phyloP scores from a whole-genome alignment of 2,329 filamentous ascomycete species.

The Aspergillus sojae region DNA sequence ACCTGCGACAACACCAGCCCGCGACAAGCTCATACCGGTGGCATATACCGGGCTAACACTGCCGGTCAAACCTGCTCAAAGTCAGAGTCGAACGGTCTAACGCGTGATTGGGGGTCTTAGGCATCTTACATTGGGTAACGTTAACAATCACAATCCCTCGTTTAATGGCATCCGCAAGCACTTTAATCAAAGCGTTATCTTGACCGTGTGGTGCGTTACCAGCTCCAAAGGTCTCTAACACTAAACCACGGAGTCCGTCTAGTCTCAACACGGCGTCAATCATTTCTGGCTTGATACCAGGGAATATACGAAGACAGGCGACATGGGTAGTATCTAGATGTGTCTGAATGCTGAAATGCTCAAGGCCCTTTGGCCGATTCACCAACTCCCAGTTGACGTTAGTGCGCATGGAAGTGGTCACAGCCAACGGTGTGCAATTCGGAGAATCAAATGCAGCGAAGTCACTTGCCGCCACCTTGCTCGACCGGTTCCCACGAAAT shows the following conservation, averaged over 20 bases:
- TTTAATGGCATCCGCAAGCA: conserved; percentile 74
- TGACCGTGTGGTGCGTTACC: conserved; percentile 85
- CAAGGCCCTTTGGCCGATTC: conserved; percentile 71
- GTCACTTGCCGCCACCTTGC: conserved; percentile 82
- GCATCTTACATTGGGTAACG: conserved; percentile 78
- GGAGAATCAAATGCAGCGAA: conserved; percentile 88
- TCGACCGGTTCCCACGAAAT: conserved; percentile 84
- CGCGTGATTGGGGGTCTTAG: conserved; percentile 37
- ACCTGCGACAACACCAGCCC: conserved; percentile 85
- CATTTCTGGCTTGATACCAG: conserved; percentile 92
- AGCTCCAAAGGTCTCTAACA: conserved; percentile 91
- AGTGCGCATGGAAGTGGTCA: conserved; percentile 77
- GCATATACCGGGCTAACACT: conserved; percentile 79
- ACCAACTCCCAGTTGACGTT: conserved; percentile 80
- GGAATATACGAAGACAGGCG: conserved; percentile 85
- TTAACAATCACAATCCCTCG: conserved; percentile 86
- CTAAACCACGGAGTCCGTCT: conserved; percentile 75
- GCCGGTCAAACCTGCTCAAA: conserved; percentile 56
- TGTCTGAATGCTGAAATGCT: conserved; percentile 72
- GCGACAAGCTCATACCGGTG: conserved; percentile 73
- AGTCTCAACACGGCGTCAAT: conserved; percentile 79
- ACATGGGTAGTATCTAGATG: conserved; percentile 85
- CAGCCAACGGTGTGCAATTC: conserved; percentile 80
- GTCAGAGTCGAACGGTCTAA: conserved; percentile 20
- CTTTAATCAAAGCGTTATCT: conserved; percentile 76